Evolutionary conservation across 495 filamentous ascomycete species (phyloP).

Genomic region (Aspergillus cavernicola): DNA sequence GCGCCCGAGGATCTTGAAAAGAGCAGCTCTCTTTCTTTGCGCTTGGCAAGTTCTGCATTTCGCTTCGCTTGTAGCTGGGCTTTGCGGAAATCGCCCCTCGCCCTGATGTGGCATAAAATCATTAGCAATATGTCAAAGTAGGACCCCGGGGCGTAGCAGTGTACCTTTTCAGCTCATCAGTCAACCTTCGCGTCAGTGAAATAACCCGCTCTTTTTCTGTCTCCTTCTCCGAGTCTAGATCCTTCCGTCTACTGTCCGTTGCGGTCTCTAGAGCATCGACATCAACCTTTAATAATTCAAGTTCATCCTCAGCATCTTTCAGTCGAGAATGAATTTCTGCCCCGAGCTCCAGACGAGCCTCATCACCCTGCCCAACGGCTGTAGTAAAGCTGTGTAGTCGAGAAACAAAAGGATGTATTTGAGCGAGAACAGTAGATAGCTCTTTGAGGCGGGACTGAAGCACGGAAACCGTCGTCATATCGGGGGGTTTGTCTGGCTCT

Average conservation of each 20-base stretch:
- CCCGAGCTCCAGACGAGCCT: conserved; percentile 72
- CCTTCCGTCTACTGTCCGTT: conserved; percentile 38
- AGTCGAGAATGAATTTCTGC: conserved; percentile 77
- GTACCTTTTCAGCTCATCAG: conserved; percentile 66
- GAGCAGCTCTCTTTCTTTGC: conserved; percentile 72
- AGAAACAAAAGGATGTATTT: conserved; percentile 69
- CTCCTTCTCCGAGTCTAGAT: conserved; percentile 44
- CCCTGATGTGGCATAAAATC: conserved; percentile 30
- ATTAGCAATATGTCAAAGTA: neutral
- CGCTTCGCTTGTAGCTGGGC: conserved; percentile 81
- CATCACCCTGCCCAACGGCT: conserved; percentile 54
- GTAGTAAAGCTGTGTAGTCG: conserved; percentile 68
- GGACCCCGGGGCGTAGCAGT: conserved; percentile 13
- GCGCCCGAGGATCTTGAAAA: conserved; percentile 51
- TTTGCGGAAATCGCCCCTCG: conserved; percentile 71
- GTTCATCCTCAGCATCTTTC: conserved; percentile 80
- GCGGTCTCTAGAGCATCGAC: conserved; percentile 58
- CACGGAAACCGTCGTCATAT: conserved; percentile 51
- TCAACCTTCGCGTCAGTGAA: conserved; percentile 59
- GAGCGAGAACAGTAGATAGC: conserved; percentile 63
- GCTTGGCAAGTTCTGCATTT: conserved; percentile 66
- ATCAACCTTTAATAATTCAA: conserved; percentile 78
- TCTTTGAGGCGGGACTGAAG: conserved; percentile 64
- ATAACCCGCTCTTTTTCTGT: conserved; percentile 56
- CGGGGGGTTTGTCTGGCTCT: conserved; percentile 19